phyloP scores from a whole-genome alignment of 202 grass and related monocot species.

The Saccharum hybrid region DNA sequence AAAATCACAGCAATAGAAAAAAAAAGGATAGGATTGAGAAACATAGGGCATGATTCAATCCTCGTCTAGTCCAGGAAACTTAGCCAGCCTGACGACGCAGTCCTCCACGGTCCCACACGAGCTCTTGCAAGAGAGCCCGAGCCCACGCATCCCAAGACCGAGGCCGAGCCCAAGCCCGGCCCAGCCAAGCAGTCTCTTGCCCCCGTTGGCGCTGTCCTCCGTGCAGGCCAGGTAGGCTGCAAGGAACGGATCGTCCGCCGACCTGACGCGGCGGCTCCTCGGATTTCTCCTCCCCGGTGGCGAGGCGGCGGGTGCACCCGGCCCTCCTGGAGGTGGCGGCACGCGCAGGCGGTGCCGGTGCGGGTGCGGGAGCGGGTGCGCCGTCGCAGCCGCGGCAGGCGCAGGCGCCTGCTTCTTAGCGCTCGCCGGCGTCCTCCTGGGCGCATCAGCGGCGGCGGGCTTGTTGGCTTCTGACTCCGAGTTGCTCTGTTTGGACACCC shows the following conservation, averaged over 20 bases:
- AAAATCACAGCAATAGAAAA: neutral
- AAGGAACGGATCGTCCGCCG: conserved; percentile 74
- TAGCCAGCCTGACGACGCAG: conserved; percentile 46
- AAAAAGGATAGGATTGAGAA: neutral
- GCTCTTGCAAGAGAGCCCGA: conserved; percentile 66
- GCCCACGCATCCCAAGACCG: conserved; percentile 36
- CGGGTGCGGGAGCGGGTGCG: too few relatives aligned
- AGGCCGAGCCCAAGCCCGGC: conserved; percentile 5
- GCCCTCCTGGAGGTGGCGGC: conserved; percentile 63
- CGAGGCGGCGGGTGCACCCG: neutral
- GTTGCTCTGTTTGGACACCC: conserved; percentile 56
- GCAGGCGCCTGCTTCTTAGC: neutral
- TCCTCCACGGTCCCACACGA: conserved; percentile 40
- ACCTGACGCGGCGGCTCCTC: conserved; percentile 20
- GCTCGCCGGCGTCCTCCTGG: neutral
- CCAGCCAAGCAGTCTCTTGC: conserved; percentile 48
- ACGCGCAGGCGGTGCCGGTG: conserved; percentile 43
- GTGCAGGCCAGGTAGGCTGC: conserved; percentile 87
- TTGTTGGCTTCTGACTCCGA: neutral
- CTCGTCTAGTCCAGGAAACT: conserved; percentile 8
- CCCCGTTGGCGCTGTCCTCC: conserved; percentile 10
- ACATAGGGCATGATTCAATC: neutral
- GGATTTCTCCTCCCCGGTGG: neutral
- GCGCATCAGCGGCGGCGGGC: neutral
- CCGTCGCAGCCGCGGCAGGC: neutral